Base-by-base conservation (phyloP, 768 basidiomycete species). In the Mycena maculata region DNA sequence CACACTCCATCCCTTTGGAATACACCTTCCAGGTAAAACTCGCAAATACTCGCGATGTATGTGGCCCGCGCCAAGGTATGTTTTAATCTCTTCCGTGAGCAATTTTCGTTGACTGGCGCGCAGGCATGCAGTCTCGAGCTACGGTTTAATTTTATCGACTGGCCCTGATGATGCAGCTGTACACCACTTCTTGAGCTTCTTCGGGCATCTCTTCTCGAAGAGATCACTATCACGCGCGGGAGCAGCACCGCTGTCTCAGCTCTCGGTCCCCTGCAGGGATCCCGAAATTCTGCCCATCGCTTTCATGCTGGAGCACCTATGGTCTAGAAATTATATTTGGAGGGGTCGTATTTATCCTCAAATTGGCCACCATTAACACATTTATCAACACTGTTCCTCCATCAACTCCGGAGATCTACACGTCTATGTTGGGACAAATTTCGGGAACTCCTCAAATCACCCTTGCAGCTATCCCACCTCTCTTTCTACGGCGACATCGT, bases 1-100 rank as follows among this genome's bases (percentile, higher is more conserved):
- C 57, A 41, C 7, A 72, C 74, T 0, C 69, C 73, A 0, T 36
- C 45, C 20, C 53, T 75, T 18, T 75, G 74, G 73, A 65, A 57
- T 31, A 31, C 44, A 27, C 60, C 59, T 9, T 33, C 50, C 4
- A 48, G 11, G 47, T 69, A 63, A 39, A 13, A 13, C 33, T 22
- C 68, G 36, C 31, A 44, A 6, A 45, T 28, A 28, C 38, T 64
- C 2, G 39, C 50, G 13, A 42, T 45, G 16, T 69, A 65, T 27
- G 16, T 68, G 4, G 22, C 63, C 30, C 67, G 67, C 27, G 42
- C 67, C 22, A 69, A 69, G 54, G 68, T 22, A 41, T 53, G 57
- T 50, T 23, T 8, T 41, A 30, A 8, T 5, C 1, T n/a, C n/a
- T 20, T 10, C 2, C 11, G 13, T 6, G 33, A 6, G 33, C 33